phyloP scores from a whole-genome alignment of 441 rosid genomes.

The Pelargonium australe region DNA sequence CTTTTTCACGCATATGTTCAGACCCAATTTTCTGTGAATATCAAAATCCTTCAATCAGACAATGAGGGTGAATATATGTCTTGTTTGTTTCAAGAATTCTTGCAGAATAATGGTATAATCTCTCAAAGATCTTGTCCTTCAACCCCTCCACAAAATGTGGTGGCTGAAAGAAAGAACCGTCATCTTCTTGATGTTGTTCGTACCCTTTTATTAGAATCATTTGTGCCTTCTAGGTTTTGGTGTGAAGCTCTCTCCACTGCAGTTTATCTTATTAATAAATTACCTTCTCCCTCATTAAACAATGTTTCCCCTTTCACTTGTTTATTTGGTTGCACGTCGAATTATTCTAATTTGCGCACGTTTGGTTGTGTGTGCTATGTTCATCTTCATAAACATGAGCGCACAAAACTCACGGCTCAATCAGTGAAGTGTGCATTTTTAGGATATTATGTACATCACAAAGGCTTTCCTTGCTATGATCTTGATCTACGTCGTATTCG shows the following conservation, averaged over 20 bases:
- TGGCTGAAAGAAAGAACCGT: background rate
- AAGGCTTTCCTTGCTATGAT: background rate
- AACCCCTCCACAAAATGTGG: background rate
- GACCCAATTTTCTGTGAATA: background rate
- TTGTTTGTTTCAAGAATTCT: background rate
- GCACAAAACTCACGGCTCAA: background rate
- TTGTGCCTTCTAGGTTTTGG: background rate
- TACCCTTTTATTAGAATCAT: background rate
- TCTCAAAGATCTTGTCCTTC: background rate
- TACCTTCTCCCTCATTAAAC: background rate
- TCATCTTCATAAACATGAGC: background rate
- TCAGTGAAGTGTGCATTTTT: background rate
- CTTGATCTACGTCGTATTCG: background rate
- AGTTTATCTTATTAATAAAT: background rate
- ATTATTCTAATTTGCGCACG: background rate
- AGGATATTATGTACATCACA: background rate
- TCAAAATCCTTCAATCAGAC: background rate
- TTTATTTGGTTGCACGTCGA: background rate
- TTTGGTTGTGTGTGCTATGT: background rate
- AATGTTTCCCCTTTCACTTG: background rate
- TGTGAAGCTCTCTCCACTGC: background rate
- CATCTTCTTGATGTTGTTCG: background rate
- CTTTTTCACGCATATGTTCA: background rate
- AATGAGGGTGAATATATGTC: background rate
- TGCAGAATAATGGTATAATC: background rate